Evolutionary conservation across 1,284 basidiomycete species (phyloP), one percentile per base, ranked within the genome.

Genomic region (Ceratobasidium sp.): DNA sequence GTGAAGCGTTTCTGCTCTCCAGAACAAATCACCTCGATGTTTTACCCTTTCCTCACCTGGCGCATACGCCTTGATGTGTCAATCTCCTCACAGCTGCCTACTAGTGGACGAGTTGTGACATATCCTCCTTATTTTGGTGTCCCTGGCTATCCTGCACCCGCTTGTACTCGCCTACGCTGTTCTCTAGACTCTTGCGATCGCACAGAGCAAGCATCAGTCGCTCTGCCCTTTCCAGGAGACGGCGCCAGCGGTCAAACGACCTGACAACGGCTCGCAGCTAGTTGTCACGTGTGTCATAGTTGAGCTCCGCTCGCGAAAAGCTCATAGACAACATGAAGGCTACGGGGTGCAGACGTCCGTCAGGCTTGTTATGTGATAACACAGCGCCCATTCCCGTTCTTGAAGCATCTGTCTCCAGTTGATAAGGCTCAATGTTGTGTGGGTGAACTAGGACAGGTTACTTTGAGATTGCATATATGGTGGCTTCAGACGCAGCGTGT

Each of bases 281-380:
- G 73, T 81, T 79, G 74, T 82, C 78, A 67, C 80, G 77, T 28
- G 79, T 77, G 9, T 74, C 72, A 73, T 80, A 82, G 73, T 82
- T 83, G 1, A 73, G 64, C 61, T 83, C 77, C 1, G 81, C 76
- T 0, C 75, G 60, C 14, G 14, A 28, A 34, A 73, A 60, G 32
- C 45, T 41, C 30, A 28, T 6, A 1, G 45, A 73, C 43, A 71
- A 73, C 43, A 71, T 48, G 16, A 39, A 71, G 26, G n/a, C 26
- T 2, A 73, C 26, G 12, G 36, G 72, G 23, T 59, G 73, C 21
- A 50, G 16, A 3, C 34, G n/a, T 12, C 57, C 59, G 30, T 74
- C 69, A n/a, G 14, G 48, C 69, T 36, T 71, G 55, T 70, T 57
- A 6, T 26, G 55, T 4, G 23, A 28, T 2, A 58, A 41, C 1